These are phyloP conservation scores for Colletotrichum spaethianum DNA, from an alignment of 2,329 filamentous ascomycete species.

Conservation along the genomic window DNA sequence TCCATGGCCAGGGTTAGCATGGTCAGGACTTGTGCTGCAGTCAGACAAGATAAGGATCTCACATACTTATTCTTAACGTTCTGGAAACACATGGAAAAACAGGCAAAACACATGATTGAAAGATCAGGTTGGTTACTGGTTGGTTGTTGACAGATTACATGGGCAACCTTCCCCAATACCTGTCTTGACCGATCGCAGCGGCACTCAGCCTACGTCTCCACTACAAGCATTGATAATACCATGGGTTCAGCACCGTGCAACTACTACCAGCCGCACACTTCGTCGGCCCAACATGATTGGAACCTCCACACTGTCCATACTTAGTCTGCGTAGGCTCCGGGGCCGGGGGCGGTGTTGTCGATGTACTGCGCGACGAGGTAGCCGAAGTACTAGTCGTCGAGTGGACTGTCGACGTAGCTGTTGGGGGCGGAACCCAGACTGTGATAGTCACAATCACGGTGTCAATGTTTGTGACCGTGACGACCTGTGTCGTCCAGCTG, in stretches of 20 bases:
- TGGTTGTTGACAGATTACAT: neutral
- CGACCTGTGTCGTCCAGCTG: constrained; percentile 28
- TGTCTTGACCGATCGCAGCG: neutral
- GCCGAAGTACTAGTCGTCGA: neutral
- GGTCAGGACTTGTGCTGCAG: neutral
- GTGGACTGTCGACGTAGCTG: constrained; percentile 12
- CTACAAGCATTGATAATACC: constrained; percentile 37
- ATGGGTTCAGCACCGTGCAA: constrained; percentile 30
- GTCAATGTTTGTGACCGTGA: constrained; percentile 24
- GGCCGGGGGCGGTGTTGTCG: constrained; percentile 9
- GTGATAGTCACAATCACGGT: constrained; percentile 36
- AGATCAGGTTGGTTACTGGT: neutral
- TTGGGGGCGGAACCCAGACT: constrained; percentile 17
- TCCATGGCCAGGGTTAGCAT: no score
- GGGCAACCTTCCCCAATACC: neutral
- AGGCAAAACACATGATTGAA: neutral
- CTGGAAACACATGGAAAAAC: neutral
- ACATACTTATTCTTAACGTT: neutral
- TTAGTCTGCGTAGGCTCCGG: constrained; percentile 35
- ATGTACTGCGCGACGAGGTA: neutral
- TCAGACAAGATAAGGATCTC: neutral
- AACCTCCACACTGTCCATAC: constrained; percentile 40
- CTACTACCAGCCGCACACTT: constrained; percentile 32
- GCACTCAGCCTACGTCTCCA: neutral
- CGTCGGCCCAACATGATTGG: constrained; percentile 28